Percentiles rank a stretch among this genome's conserved stretches.
Conservation (phyloP, 2,329 filamentous ascomycete species). For the Bipolaris victoriae region DNA sequence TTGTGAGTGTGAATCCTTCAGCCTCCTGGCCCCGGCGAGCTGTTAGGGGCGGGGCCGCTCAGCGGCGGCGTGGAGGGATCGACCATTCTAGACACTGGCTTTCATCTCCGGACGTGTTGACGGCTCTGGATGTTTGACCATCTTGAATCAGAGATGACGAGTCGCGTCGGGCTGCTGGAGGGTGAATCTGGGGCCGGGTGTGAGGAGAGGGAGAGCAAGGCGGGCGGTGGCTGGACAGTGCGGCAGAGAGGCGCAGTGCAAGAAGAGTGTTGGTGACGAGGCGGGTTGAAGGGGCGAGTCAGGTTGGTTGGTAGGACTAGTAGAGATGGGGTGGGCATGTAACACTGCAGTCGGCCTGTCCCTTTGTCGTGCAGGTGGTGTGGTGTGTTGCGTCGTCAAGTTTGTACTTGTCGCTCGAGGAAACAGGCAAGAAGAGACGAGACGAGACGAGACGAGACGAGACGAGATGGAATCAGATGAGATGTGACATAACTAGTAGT, state of each 20-base stretch:
- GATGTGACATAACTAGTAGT: not conserved
- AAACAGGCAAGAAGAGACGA: not conserved
- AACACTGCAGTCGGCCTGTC: conserved; percentile 2
- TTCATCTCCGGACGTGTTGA: conserved; percentile 10
- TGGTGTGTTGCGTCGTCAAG: not conserved
- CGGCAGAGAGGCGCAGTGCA: conserved; percentile 1
- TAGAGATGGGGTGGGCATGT: conserved; percentile 5
- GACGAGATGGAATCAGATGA: not conserved
- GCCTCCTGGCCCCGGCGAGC: conserved; percentile 7
- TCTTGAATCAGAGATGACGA: conserved; percentile 7
- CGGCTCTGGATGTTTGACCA: conserved; percentile 7
- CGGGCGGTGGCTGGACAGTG: conserved; percentile 1
- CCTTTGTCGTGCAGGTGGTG: not conserved
- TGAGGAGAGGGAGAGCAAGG: not conserved
- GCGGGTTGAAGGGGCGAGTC: conserved; percentile 10
- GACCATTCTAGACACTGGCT: conserved; percentile 13
- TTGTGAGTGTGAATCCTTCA: conserved; percentile 4
- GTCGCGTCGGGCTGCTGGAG: conserved; percentile 4
- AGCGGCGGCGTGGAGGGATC: conserved; percentile 12
- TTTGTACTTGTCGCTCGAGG: not conserved
- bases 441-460: not conserved
- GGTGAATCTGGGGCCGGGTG: conserved; percentile 4
- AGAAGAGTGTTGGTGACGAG: conserved; percentile 5
- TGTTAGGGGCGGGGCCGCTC: conserved; percentile 13
- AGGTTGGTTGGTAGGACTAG: not conserved